Evolutionary conservation across 2,329 filamentous ascomycete genomes (phyloP).

Genomic region (Monosporascus cannonballus): DNA sequence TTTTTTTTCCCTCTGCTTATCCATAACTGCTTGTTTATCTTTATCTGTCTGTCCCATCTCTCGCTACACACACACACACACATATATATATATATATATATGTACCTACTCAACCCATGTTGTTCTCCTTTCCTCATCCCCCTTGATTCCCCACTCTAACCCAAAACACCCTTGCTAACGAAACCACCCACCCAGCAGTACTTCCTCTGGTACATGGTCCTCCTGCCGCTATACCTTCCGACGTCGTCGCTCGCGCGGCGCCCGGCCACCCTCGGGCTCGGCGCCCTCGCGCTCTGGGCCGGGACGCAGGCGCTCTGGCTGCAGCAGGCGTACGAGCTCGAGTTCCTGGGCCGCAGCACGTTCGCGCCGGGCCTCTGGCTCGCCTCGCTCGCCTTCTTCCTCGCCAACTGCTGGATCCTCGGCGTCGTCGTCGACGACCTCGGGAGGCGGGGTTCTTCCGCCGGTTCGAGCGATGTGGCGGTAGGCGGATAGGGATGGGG

Average conservation of each 20-base stretch:
- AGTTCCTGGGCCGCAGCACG: slow-evolving; percentile 74
- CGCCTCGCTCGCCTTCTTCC: slow-evolving; percentile 72
- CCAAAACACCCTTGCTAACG: background rate
- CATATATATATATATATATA: background rate
- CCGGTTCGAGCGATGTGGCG: no score
- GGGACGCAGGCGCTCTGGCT: slow-evolving; percentile 69
- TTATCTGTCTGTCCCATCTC: background rate
- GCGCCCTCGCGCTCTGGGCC: slow-evolving; percentile 68
- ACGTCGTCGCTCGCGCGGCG: slow-evolving; percentile 62
- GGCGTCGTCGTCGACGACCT: slow-evolving; percentile 71
- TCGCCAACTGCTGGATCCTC: slow-evolving; percentile 81
- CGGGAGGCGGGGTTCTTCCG: slow-evolving; percentile 7
- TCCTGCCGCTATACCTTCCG: slow-evolving; percentile 87
- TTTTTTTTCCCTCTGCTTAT: background rate
- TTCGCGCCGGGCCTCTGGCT: slow-evolving; percentile 82
- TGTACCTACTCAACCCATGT: background rate
- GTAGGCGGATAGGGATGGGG: no score
- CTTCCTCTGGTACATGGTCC: slow-evolving; percentile 96
- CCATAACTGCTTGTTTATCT: background rate
- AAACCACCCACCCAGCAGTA: slow-evolving; percentile 53
- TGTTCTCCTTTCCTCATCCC: background rate
- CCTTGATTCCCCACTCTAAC: background rate
- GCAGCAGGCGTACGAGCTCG: slow-evolving; percentile 67
- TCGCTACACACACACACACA: background rate
- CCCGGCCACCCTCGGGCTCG: slow-evolving; percentile 51